phyloP scores from a whole-genome alignment of 192 early-diverging fungal species.

The Gamsiella multidivaricata region DNA sequence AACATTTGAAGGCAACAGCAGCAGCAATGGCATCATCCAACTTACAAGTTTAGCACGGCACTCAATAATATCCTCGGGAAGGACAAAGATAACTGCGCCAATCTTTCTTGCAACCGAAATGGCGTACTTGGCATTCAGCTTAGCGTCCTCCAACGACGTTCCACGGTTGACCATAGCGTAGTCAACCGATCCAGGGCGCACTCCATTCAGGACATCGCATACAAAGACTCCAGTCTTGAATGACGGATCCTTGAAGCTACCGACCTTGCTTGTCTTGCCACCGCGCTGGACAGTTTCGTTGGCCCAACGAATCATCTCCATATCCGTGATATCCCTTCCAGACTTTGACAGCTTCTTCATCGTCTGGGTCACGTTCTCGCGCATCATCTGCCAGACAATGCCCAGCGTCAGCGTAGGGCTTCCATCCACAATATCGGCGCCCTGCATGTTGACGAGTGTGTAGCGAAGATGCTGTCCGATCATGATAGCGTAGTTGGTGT shows the following conservation, averaged over 20 bases:
- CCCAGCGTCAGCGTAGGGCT: slow-evolving; percentile 89
- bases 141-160: slow-evolving; percentile 80
- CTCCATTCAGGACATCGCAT: slow-evolving; percentile 92
- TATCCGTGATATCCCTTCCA: slow-evolving; percentile 89
- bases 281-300: slow-evolving; percentile 81
- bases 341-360: slow-evolving; percentile 85
- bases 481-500: slow-evolving; percentile 92
- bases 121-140: slow-evolving; percentile 95
- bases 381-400: slow-evolving; percentile 99
- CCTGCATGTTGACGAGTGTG: slow-evolving; percentile 95
- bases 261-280: slow-evolving; percentile 76
- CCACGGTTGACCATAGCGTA: slow-evolving; percentile 85
- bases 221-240: slow-evolving; percentile 87
- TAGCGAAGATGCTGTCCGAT: slow-evolving; percentile 89
- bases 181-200: slow-evolving; percentile 93
- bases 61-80: slow-evolving; percentile 99
- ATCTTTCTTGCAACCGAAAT: slow-evolving; percentile 99
- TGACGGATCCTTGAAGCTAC: slow-evolving; percentile 85
- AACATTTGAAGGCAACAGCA: too few species aligned
- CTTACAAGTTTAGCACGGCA: slow-evolving; percentile 95
- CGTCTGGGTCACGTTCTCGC: slow-evolving; percentile 94
- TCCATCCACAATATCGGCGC: slow-evolving; percentile 94
- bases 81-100: slow-evolving; percentile 97
- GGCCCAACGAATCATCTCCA: slow-evolving; percentile 96
- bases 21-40: too few species aligned